Evolutionary conservation across 192 early-diverging fungal genomes (phyloP), one percentile per base, ranked within the genome.

Genomic region (Lobulomyces angularis): DNA sequence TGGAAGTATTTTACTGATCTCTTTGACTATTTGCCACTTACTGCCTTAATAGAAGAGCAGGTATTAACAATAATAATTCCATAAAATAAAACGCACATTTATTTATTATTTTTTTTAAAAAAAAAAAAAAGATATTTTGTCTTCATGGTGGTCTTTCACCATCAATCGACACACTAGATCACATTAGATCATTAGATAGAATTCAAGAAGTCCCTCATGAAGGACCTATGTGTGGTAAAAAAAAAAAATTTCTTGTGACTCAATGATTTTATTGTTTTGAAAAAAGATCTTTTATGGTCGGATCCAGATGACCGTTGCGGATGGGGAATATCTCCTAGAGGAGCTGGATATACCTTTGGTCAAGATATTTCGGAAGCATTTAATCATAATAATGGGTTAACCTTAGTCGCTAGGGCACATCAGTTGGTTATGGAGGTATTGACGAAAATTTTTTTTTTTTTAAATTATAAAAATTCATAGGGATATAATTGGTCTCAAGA

Each of bases 401-500:
- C 81, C n/a, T 73, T 98, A 38, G 89, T 98, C 61, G 93, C 94
- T 18, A 80, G 94, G 53, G 94, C 92, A 6, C 92, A 93, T 73
- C 89, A 93, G 62, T 65, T 96, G 53, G 89, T 96, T 17, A 90
- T 90, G 88, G 92, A 96, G 64, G 90, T 61, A 49, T 22, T 33
- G 23, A 11, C 14, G 22, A 12, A 0, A 17, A 17, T 2, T 26
- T 1, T 61, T 45, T 23, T 5, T 24, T 3, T 43, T 22, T 47
- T 23, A 2, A 14, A 14, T 24, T 3, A 23, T 38, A 28, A 32
- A 35, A 35, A 35, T 21, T 21, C 39, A 8, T 51, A 85, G 83
- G 90, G 94, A 41, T 98, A 94, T 69, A 94, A 90, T 62, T 98
- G 94, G 94, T 80, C 81, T 43, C 91, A 98, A 65, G 94, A 96